Conservation (phyloP, 2,329 filamentous ascomycete genomes). For the Lecanicillium sp. region DNA sequence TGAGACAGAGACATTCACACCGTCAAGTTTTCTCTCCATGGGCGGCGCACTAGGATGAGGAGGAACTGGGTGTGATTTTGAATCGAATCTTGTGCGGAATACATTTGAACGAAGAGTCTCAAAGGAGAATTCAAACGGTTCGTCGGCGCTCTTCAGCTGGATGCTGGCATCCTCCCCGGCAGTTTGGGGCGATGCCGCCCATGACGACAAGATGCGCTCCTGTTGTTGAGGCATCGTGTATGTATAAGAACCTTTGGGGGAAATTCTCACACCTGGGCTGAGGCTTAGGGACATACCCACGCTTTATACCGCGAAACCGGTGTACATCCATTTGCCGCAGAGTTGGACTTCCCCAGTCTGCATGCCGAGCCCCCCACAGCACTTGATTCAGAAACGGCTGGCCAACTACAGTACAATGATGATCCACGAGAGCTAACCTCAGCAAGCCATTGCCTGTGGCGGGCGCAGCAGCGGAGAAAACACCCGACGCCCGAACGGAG, state of each 20-base stretch:
- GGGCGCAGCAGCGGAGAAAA: slow-evolving; percentile 3
- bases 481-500: slow-evolving; percentile 3
- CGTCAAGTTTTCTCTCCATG: slow-evolving; percentile 26
- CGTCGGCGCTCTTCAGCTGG: slow-evolving; percentile 15
- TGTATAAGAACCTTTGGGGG: no score
- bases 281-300: no score
- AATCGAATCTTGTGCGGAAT: slow-evolving; percentile 62
- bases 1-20: slow-evolving; percentile 21
- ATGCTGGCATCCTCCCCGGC: slow-evolving; percentile 16
- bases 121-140: slow-evolving; percentile 52
- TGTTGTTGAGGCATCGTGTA: slow-evolving; percentile 5
- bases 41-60: slow-evolving; percentile 53
- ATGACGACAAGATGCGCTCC: slow-evolving; percentile 12
- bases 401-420: no score
- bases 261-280: no score
- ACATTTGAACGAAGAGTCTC: slow-evolving; percentile 54
- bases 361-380: no score
- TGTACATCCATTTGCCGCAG: no score
- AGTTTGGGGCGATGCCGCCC: slow-evolving; percentile 18
- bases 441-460: neutral
- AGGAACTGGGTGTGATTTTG: slow-evolving; percentile 52
- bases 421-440: neutral
- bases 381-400: no score
- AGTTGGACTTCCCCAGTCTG: no score
- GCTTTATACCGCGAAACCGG: no score